Base-by-base conservation (phyloP, 2,329 filamentous ascomycete genomes). In the Claviceps arundinis region DNA sequence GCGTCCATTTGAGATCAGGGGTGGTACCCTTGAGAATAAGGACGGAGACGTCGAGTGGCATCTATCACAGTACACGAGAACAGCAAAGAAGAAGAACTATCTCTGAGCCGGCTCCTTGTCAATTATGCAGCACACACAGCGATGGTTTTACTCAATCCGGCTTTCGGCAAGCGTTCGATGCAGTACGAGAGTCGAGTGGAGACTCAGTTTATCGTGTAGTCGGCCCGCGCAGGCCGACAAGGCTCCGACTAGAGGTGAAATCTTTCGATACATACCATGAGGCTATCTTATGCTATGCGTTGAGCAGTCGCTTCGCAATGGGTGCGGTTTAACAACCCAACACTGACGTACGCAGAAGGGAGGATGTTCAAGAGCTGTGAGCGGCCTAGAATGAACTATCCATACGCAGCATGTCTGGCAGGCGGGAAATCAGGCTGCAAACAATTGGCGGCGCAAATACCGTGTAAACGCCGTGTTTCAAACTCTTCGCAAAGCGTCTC, bases 11-110 rank as follows among this genome's bases (percentile, higher is more conserved):
- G 89, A 97, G 71, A 95, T 98, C 56, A 78, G 90, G 47, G 85
- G 84, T 50, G 91, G 93, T 16, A 95, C 91, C 4, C 73, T 96
- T 55, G 93, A 97, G 65, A 95, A 90, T 63, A 94, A 94, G 68
- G 87, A 94, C 59, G 91, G 91, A 4, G 93, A 98, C 68, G 82
- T 94, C 4, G 93, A 98, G 70, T 98, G 93, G 93, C 86, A 93
- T 57, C 75, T 98, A 57, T 94, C 88, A 56, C 91, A 96, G 65
- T 98, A 95, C 68, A 98, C 91, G 8, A 78, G 93, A 59, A 97
- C 91, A 14, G 84, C 85, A 61, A 82, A 83, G 70, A 97, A 97
- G 80, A 96, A 96, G 81, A 89, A 48, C 19, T 55, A 55, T 41
- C 53, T 55, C 5, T 55, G 13, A 42, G 9, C 16, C n/a, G 19